These are phyloP conservation scores for Goniomonas avonlea DNA, from an alignment of 78 protist species.

Conservation along the genomic window DNA sequence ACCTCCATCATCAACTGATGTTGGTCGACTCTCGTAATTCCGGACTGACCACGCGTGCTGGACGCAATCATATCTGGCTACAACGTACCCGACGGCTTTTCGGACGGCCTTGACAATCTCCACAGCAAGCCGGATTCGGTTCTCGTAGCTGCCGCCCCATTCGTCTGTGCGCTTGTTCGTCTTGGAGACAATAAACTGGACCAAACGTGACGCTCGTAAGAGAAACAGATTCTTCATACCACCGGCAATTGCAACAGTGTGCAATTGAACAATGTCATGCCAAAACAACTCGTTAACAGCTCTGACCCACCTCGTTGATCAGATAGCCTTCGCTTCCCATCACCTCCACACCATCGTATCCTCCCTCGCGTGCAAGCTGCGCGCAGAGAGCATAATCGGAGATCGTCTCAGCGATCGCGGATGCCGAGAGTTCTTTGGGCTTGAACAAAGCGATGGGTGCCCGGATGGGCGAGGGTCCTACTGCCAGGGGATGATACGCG, in stretches of 20 bases:
- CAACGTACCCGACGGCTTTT: too few relatives aligned
- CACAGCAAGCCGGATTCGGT: conserved; percentile 47
- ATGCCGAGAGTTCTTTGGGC: conserved; percentile 21
- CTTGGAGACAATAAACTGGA: conserved; percentile 35
- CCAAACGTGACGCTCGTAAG: too few relatives aligned
- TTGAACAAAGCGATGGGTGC: conserved; percentile 49
- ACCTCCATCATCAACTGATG: too few relatives aligned
- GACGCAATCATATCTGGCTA: too few relatives aligned
- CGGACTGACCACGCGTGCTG: too few relatives aligned
- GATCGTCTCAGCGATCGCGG: conserved; percentile 32
- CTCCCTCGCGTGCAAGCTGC: conserved; percentile 48
- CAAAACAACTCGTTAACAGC: too few relatives aligned
- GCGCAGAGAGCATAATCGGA: conserved; percentile 26
- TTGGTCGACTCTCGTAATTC: too few relatives aligned
- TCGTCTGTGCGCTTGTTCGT: conserved; percentile 56
- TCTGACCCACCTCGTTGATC: conserved; percentile 44
- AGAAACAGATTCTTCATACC: too few relatives aligned
- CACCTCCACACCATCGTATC: conserved; percentile 66
- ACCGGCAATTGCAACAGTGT: too few relatives aligned
- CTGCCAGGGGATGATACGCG: conserved; percentile 29
- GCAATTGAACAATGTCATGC: too few relatives aligned
- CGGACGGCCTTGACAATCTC: too few relatives aligned
- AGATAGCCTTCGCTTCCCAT: conserved; percentile 64
- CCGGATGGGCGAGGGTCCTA: conserved; percentile 7
- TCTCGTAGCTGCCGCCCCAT: conserved; percentile 55